Evolutionary conservation across 495 filamentous ascomycete species (phyloP).

Genomic region (Penicillium goetzii): DNA sequence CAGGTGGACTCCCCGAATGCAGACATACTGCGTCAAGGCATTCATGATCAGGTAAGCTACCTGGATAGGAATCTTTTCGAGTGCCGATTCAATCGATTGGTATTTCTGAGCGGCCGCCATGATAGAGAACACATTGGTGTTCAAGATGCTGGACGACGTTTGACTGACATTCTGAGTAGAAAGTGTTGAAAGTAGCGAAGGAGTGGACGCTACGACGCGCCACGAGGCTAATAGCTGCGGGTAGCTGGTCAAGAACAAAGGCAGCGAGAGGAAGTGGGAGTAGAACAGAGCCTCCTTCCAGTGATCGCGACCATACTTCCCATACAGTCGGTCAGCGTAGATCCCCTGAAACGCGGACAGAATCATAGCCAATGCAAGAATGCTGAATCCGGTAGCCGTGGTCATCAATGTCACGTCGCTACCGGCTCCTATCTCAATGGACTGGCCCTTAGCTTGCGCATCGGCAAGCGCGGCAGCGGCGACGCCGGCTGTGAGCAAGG

Average conservation of each 20-base stretch:
- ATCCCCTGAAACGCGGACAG: conserved; percentile 93
- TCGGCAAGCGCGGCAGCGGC: conserved; percentile 86
- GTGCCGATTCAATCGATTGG: conserved; percentile 19
- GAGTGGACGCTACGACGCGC: conserved; percentile 49
- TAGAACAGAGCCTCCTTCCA: conserved; percentile 99
- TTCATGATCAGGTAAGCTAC: conserved; percentile 76
- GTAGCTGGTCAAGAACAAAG: conserved; percentile 59
- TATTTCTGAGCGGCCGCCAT: conserved; percentile 19
- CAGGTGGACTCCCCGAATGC: conserved; percentile 93
- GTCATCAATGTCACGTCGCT: conserved; percentile 22
- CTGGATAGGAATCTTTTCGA: conserved; percentile 65
- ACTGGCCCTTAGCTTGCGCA: conserved; percentile 73
- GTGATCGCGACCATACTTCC: conserved; percentile 74
- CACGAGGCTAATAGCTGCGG: conserved; percentile 54
- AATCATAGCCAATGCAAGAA: conserved; percentile 87
- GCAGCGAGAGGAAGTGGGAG: conserved; percentile 77
- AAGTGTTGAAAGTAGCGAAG: conserved; percentile 39
- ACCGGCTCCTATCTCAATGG: conserved; percentile 25
- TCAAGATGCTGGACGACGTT: conserved; percentile 12
- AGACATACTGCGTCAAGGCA: conserved; percentile 88
- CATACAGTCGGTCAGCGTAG: conserved; percentile 90
- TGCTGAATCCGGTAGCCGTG: conserved; percentile 76
- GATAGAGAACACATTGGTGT: conserved; percentile 11
- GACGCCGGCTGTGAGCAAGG: conserved; percentile 83
- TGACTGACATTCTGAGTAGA: background rate